A percentile compares a stretch with the other conserved stretches of the same genome.
Conservation (phyloP, 2,329 filamentous ascomycete species). For the Venturia oleaginea region DNA sequence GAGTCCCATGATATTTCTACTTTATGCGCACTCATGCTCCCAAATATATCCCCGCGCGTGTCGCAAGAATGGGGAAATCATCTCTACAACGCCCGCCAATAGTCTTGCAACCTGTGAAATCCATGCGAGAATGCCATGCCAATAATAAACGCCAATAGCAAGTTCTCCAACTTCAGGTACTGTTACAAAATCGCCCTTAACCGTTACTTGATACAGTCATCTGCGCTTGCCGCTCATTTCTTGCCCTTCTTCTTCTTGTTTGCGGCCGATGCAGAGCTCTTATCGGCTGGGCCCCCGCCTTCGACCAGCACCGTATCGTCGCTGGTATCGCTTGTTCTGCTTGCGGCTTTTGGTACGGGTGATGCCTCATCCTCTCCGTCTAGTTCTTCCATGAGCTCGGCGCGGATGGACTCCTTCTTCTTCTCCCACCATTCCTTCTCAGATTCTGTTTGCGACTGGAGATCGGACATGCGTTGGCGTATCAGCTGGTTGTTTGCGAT, state of each 20-base stretch:
- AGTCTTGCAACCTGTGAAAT: background rate
- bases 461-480: slow-evolving; percentile 64
- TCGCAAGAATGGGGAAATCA: background rate
- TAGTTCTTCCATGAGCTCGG: slow-evolving; percentile 77
- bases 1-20: background rate
- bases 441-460: slow-evolving; percentile 58
- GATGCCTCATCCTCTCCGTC: slow-evolving; percentile 35
- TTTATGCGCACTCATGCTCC: background rate
- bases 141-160: slow-evolving; percentile 1
- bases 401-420: slow-evolving; percentile 62
- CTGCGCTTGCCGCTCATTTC: slow-evolving; percentile 39
- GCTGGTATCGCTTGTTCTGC: slow-evolving; percentile 38
- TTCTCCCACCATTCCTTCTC: slow-evolving; percentile 94
- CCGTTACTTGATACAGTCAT: background rate
- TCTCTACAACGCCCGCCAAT: background rate
- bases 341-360: slow-evolving; percentile 9
- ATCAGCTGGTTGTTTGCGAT: slow-evolving; percentile 78
- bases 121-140: background rate
- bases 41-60: background rate
- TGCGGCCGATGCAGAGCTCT: slow-evolving; percentile 34
- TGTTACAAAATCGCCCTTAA: background rate
- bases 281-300: slow-evolving; percentile 38
- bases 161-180: background rate
- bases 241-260: slow-evolving; percentile 53
- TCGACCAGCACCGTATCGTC: slow-evolving; percentile 76